A percentile compares a stretch with the other conserved stretches of the same genome.
These are phyloP conservation scores for Scedosporium aurantiacum DNA, from an alignment of 2,329 filamentous ascomycete species.

Conservation along the genomic window DNA sequence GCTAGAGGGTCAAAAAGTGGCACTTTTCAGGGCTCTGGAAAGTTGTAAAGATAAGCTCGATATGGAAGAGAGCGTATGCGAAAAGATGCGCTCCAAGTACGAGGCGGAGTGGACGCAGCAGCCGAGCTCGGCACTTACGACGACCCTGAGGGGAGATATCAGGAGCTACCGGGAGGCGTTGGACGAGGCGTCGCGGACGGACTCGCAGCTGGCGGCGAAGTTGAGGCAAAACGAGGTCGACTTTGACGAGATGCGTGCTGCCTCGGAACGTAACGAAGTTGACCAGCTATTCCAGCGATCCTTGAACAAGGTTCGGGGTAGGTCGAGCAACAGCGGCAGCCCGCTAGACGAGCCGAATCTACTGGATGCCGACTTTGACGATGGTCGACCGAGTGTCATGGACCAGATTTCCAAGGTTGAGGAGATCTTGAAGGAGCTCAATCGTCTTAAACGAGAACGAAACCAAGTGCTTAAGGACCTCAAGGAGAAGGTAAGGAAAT, in stretches of 20 bases:
- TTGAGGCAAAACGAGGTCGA: constrained; percentile 77
- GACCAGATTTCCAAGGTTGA: constrained; percentile 87
- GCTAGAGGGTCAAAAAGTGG: constrained; percentile 65
- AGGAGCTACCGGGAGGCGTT: constrained; percentile 79
- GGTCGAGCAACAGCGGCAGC: constrained; percentile 48
- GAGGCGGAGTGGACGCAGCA: constrained; percentile 95
- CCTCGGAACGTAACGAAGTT: constrained; percentile 74
- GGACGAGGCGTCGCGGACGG: constrained; percentile 79
- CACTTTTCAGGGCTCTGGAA: constrained; percentile 62
- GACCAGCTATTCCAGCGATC: constrained; percentile 83
- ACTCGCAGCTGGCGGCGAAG: constrained; percentile 71
- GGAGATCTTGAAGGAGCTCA: constrained; percentile 80
- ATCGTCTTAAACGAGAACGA: constrained; percentile 82
- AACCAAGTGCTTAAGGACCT: constrained; percentile 89
- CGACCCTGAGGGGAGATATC: constrained; percentile 77
- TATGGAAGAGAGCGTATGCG: constrained; percentile 94
- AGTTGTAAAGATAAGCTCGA: constrained; percentile 79
- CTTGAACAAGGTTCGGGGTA: constrained; percentile 65
- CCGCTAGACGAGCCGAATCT: constrained; percentile 62
- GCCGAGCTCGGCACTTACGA: constrained; percentile 79
- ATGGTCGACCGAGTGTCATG: constrained; percentile 66
- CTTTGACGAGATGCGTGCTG: constrained; percentile 90
- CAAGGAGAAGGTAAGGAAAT: constrained; percentile 71
- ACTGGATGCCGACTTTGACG: constrained; percentile 84
- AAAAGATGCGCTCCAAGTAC: constrained; percentile 99